Conservation (phyloP, 1,139 yeast species). For the Candida labiduridarum region DNA sequence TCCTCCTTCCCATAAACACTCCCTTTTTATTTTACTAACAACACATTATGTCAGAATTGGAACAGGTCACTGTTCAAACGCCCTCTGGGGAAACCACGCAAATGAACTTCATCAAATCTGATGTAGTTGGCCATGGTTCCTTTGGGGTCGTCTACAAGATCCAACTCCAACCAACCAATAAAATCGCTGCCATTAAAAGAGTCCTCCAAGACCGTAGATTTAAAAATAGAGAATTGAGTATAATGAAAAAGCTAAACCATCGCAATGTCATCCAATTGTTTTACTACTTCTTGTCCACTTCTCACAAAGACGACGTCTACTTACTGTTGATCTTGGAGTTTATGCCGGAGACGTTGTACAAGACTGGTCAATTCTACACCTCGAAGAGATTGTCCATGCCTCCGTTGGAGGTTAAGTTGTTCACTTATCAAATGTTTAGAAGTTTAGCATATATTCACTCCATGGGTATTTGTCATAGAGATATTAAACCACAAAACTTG, state of each 20-base stretch:
- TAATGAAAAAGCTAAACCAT: slow-evolving; percentile 88
- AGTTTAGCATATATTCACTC: slow-evolving; percentile 91
- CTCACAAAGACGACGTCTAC: slow-evolving; percentile 78
- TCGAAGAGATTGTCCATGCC: slow-evolving; percentile 85
- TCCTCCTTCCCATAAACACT: too few species aligned
- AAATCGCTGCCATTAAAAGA: slow-evolving; percentile 87
- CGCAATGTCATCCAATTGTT: slow-evolving; percentile 85
- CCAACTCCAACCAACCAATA: slow-evolving; percentile 71
- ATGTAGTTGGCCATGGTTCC: slow-evolving; percentile 96
- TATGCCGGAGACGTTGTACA: slow-evolving; percentile 92
- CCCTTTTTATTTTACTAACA: not conserved
- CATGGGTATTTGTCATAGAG: slow-evolving; percentile 93
- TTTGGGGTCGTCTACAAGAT: slow-evolving; percentile 96
- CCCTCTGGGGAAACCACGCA: slow-evolving; percentile 3
- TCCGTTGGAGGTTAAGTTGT: slow-evolving; percentile 80
- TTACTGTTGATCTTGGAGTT: slow-evolving; percentile 86
- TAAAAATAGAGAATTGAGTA: slow-evolving; percentile 94
- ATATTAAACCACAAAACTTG: slow-evolving; percentile 94
- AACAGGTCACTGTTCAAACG: slow-evolving; percentile 3
- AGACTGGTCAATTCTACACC: slow-evolving; percentile 82
- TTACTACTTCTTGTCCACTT: slow-evolving; percentile 85
- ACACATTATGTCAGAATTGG: slow-evolving; percentile 1
- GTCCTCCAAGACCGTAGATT: slow-evolving; percentile 94
- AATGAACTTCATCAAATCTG: slow-evolving; percentile 43
- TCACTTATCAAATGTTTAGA: slow-evolving; percentile 88